phyloP scores from a whole-genome alignment of 1,284 basidiomycete genomes.

The Lentinus polychrous region DNA sequence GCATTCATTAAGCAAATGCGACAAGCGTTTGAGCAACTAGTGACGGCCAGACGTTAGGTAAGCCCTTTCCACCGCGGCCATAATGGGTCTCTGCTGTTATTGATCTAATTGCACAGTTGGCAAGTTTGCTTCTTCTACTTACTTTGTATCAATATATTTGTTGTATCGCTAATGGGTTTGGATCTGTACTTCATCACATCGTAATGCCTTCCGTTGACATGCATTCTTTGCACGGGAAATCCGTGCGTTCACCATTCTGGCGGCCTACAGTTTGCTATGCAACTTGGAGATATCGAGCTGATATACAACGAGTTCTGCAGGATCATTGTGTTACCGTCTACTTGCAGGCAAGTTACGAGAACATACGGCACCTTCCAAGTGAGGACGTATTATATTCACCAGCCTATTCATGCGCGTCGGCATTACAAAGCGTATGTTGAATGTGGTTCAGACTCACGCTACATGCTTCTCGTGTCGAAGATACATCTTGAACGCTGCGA shows the following conservation, averaged over 20 bases:
- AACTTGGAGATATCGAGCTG: not conserved
- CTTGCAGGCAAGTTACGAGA: not conserved
- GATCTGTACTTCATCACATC: too few relatives aligned
- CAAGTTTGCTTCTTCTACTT: too few relatives aligned
- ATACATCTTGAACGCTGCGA: not conserved
- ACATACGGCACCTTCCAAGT: not conserved
- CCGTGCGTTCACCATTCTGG: too few relatives aligned
- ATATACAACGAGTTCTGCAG: not conserved
- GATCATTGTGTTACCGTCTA: not conserved
- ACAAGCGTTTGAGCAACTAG: conserved; percentile 30
- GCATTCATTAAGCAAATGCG: conserved; percentile 55
- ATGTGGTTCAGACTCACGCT: not conserved
- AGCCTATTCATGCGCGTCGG: not conserved
- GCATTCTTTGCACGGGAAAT: too few relatives aligned
- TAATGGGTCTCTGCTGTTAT: not conserved
- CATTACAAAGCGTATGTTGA: not conserved
- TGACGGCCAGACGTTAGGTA: conserved; percentile 13
- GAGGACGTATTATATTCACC: not conserved
- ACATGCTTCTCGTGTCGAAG: not conserved
- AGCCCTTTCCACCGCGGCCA: not conserved
- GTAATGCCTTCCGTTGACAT: too few relatives aligned
- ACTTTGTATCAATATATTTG: not conserved
- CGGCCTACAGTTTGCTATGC: not conserved
- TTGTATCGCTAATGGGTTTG: not conserved
- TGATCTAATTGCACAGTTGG: too few relatives aligned